Evolutionary conservation across 768 basidiomycete genomes (phyloP), one percentile per base, ranked within the genome.

Genomic region (Kwoniella europaea): DNA sequence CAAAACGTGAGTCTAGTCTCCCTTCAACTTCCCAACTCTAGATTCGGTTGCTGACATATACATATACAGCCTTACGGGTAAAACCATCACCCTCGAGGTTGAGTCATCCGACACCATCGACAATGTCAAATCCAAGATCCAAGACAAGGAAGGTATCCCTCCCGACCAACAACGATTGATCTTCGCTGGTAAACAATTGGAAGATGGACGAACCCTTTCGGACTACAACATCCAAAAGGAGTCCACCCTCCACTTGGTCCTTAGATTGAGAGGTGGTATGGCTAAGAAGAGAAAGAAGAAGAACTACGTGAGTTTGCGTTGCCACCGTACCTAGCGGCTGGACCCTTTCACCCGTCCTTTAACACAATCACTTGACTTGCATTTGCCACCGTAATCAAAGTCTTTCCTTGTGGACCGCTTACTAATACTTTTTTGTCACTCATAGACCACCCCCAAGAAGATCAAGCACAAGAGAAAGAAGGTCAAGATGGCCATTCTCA

Each of bases 391-490:
- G 10, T 24, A n/a, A 41, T 13, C 22, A 18, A 29, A 35, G 42
- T 13, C 15, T n/a, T 13, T 16, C 4, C 6, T 16, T 13, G 27
- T 44, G 35, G 58, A 12, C 20, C 18, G 29, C 20, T 53, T 20
- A 20, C 10, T 35, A 58, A 67, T 43, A 73, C 10, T 57, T 13
- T 20, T n/a, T 27, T 24, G 2, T 43, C 18, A 18, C 7, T 16
- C 18, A 57, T 63, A 80, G 78, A 83, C 82, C 91, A 96, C 94
- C 82, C 94, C 94, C 86, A 97, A 96, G 89, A 98, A 98, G 89
- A 90, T 97, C 89, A 98, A 97, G 91, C 95, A 96, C 88, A 97
- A 97, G 90, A 91, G 92, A 86, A 98, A 98, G 89, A 97, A 98
- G 89, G 93, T 96, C 88, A 98, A 98, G 91, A 98, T 99, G 94